Evolutionary conservation across 768 basidiomycete species (phyloP).

Genomic region (Tricholoma terreum): DNA sequence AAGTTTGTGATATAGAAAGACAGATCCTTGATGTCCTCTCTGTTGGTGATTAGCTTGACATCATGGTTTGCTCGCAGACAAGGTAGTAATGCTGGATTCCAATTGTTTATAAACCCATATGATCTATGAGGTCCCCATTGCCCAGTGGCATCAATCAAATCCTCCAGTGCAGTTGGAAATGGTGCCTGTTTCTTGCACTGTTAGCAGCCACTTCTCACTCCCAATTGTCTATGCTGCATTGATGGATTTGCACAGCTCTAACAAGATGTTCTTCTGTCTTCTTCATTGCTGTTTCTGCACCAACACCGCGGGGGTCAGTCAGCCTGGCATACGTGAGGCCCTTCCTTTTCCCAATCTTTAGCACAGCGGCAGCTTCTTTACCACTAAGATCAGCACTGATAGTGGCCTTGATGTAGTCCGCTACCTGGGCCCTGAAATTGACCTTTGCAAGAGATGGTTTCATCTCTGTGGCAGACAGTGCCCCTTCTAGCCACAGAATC

Average conservation of each 20-base stretch:
- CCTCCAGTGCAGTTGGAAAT: constrained; percentile 16
- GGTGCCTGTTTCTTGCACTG: constrained; percentile 35
- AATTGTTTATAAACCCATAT: constrained; percentile 24
- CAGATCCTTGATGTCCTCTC: neutral
- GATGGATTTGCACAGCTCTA: constrained; percentile 30
- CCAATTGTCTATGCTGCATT: constrained; percentile 20
- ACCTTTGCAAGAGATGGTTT: constrained; percentile 15
- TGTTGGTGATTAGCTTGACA: constrained; percentile 20
- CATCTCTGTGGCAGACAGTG: constrained; percentile 23
- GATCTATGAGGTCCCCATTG: constrained; percentile 25
- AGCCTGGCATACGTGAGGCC: constrained; percentile 34
- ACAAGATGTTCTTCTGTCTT: constrained; percentile 22
- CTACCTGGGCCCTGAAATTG: constrained; percentile 25
- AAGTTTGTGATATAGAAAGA: neutral
- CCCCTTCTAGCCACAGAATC: constrained; percentile 33
- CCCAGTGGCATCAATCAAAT: constrained; percentile 24
- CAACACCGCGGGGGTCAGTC: constrained; percentile 21
- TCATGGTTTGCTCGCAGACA: constrained; percentile 34
- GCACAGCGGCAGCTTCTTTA: constrained; percentile 8
- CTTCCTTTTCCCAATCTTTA: constrained; percentile 10
- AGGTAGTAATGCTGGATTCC: constrained; percentile 22
- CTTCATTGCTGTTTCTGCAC: constrained; percentile 8
- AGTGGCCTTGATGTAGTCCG: constrained; percentile 26
- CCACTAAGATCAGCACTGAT: constrained; percentile 30
- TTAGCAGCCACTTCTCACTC: constrained; percentile 5